These are phyloP conservation scores for Gnomoniopsis smithogilvyi DNA, from an alignment of 2,329 filamentous ascomycete species.

Conservation along the genomic window DNA sequence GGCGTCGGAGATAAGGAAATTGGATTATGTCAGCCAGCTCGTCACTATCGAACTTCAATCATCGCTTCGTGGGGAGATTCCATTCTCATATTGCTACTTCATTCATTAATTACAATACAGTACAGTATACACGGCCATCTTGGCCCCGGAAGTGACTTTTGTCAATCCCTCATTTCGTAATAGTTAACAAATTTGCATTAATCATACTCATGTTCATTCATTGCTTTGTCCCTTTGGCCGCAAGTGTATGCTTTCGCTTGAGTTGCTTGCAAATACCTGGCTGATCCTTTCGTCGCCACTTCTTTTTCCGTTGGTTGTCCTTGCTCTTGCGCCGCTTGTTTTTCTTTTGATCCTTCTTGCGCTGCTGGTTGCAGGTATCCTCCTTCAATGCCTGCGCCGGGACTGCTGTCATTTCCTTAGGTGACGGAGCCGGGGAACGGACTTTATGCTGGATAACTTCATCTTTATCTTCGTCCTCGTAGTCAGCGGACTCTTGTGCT, in stretches of 20 bases:
- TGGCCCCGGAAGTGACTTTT: not conserved
- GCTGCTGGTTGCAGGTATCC: not conserved
- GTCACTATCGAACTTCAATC: not conserved
- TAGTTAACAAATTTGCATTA: not conserved
- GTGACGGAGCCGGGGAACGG: not conserved
- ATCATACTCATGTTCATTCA: not conserved
- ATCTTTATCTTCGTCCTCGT: not conserved
- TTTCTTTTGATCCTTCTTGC: not conserved
- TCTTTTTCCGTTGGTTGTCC: not conserved
- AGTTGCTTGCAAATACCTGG: not conserved
- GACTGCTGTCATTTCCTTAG: not conserved
- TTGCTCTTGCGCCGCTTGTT: not conserved
- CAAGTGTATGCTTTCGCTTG: not conserved
- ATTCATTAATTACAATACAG: not conserved
- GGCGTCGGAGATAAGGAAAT: constrained; percentile 6
- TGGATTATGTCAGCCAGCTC: constrained; percentile 11
- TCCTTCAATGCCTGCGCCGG: not conserved
- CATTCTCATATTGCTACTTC: too few species aligned
- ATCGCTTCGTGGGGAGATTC: not conserved
- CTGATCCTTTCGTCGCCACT: not conserved
- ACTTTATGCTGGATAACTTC: not conserved
- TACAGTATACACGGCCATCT: not conserved
- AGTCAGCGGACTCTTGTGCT: not conserved
- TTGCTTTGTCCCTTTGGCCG: too few species aligned
- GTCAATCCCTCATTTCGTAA: not conserved